phyloP scores from a whole-genome alignment of 495 filamentous ascomycete genomes.

The Neurospora hispaniola region DNA sequence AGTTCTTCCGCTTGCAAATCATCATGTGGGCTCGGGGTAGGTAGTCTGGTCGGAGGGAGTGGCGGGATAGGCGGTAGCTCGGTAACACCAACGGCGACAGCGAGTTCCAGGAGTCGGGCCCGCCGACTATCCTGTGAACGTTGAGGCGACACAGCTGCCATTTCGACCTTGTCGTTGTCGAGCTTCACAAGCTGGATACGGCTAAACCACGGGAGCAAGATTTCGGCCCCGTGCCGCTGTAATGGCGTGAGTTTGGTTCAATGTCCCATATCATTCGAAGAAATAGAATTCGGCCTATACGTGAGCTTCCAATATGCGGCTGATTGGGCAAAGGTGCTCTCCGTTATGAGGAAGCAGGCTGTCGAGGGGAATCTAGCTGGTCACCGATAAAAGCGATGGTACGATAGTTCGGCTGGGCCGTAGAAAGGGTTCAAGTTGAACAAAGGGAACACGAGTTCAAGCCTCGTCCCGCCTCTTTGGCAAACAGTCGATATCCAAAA shows the following conservation, averaged over 20 bases:
- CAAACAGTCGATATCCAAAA: background rate
- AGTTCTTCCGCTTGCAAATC: conserved; percentile 33
- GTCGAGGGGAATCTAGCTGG: background rate
- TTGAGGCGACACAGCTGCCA: conserved; percentile 10
- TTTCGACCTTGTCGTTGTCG: background rate
- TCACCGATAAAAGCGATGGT: background rate
- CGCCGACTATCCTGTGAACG: conserved; percentile 16
- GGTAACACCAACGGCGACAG: conserved; percentile 26
- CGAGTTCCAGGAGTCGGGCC: conserved; percentile 27
- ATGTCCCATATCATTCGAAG: background rate
- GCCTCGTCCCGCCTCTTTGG: background rate
- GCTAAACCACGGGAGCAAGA: background rate
- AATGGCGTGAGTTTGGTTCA: background rate
- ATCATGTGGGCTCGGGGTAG: conserved; percentile 26
- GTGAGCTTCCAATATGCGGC: background rate
- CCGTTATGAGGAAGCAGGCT: background rate
- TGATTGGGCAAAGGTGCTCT: background rate
- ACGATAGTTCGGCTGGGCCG: background rate
- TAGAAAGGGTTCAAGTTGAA: background rate
- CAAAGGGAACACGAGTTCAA: background rate
- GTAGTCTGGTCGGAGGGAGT: conserved; percentile 7
- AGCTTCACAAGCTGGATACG: background rate
- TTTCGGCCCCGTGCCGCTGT: background rate
- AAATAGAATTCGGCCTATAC: background rate
- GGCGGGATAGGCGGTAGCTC: conserved; percentile 16